A percentile compares a stretch with the other conserved stretches of the same genome.
Evolutionary conservation across 768 basidiomycete genomes (phyloP).

Genomic region (Lactarius tabidus): DNA sequence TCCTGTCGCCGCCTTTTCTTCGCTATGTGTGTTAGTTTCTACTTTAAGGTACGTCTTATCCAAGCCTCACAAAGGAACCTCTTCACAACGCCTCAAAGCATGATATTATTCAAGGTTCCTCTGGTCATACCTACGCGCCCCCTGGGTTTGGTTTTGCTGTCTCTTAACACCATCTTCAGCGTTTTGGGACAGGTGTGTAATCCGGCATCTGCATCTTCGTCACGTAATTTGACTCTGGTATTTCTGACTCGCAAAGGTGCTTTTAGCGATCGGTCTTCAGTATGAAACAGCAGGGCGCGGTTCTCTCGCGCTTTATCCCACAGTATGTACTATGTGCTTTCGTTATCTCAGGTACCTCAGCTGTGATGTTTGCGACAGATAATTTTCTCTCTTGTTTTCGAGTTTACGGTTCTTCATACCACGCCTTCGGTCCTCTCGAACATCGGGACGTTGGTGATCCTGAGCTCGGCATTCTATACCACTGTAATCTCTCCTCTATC

Average conservation of each 20-base stretch:
- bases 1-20: slow-evolving; percentile 60
- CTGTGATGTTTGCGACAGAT: slow-evolving; percentile 37
- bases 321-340: slow-evolving; percentile 31
- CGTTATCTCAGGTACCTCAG: not conserved
- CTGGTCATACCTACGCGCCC: slow-evolving; percentile 43
- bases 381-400: slow-evolving; percentile 60
- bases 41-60: slow-evolving; percentile 30
- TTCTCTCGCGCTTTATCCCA: slow-evolving; percentile 56
- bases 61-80: not conserved
- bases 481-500: slow-evolving; percentile 43
- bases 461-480: slow-evolving; percentile 58
- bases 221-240: not conserved
- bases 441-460: slow-evolving; percentile 61
- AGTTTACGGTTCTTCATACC: slow-evolving; percentile 60
- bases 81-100: slow-evolving; percentile 32
- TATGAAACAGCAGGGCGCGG: slow-evolving; percentile 63
- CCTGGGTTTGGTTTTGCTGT: slow-evolving; percentile 44
- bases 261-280: slow-evolving; percentile 60
- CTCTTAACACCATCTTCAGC: slow-evolving; percentile 47
- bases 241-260: slow-evolving; percentile 33
- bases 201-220: not conserved
- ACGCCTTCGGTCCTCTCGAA: slow-evolving; percentile 55
- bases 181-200: slow-evolving; percentile 41
- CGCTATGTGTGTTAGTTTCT: slow-evolving; percentile 45
- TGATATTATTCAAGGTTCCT: slow-evolving; percentile 39